A percentile compares a stretch with the other conserved stretches of the same genome.
These are phyloP conservation scores for Trichophyton rubrum DNA, from an alignment of 2,329 filamentous ascomycete genomes.

Conservation along the genomic window DNA sequence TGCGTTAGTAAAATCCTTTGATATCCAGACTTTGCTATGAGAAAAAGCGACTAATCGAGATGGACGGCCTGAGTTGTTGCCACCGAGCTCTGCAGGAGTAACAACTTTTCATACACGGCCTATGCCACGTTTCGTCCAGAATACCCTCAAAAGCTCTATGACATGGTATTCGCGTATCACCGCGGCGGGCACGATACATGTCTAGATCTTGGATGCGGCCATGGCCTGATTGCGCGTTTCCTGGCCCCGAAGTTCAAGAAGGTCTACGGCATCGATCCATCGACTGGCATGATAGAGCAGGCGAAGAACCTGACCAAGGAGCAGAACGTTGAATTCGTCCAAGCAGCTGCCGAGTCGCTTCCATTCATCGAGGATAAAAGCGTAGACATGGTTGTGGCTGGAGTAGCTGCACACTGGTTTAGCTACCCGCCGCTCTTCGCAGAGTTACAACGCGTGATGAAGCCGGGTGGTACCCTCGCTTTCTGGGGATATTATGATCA, in stretches of 20 bases:
- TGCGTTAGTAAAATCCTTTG: conserved; percentile 4
- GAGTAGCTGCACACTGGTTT: conserved; percentile 56
- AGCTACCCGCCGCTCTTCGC: conserved; percentile 45
- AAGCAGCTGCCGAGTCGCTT: conserved; percentile 44
- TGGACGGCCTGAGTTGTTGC: neutral
- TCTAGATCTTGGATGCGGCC: conserved; percentile 53
- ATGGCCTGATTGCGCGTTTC: conserved; percentile 45
- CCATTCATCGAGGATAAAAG: conserved; percentile 37
- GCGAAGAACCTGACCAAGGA: conserved; percentile 16
- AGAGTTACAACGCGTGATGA: conserved; percentile 43
- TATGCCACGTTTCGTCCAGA: conserved; percentile 50
- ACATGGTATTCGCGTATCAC: conserved; percentile 44
- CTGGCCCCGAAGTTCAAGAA: conserved; percentile 42
- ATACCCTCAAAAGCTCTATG: conserved; percentile 46
- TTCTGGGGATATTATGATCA: conserved; percentile 57
- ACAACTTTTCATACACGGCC: conserved; percentile 38
- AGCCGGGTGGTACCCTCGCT: conserved; percentile 46
- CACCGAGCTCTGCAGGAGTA: neutral
- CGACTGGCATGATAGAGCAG: conserved; percentile 20
- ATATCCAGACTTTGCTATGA: neutral
- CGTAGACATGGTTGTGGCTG: conserved; percentile 41
- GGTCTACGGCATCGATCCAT: conserved; percentile 33
- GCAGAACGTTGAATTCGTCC: conserved; percentile 38
- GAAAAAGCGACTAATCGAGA: neutral
- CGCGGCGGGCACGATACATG: conserved; percentile 26